Conservation (phyloP, 352 stramenopile species). For the Plasmopara muralis region DNA sequence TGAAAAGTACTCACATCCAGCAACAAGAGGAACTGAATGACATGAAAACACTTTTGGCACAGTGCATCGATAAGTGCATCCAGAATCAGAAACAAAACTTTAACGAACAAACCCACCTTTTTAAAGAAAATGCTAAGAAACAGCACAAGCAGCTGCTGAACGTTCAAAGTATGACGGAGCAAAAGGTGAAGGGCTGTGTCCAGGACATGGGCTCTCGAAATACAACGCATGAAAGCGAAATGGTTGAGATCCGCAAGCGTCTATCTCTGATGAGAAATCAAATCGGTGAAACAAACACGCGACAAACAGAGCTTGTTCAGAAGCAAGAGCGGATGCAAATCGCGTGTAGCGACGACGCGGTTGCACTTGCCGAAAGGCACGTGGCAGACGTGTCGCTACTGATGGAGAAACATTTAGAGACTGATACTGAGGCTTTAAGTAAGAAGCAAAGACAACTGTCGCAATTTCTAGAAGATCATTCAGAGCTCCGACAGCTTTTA, state of each 20-base stretch:
- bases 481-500: conserved; percentile 24
- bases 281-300: conserved; percentile 10
- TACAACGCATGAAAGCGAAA: conserved; percentile 24
- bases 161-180: conserved; percentile 29
- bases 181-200: conserved; percentile 34
- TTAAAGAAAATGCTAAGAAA: conserved; percentile 28
- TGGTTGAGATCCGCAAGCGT: conserved; percentile 19
- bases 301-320: conserved; percentile 24
- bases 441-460: conserved; percentile 19
- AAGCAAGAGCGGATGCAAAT: conserved; percentile 18
- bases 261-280: conserved; percentile 24
- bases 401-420: conserved; percentile 22
- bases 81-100: conserved; percentile 35
- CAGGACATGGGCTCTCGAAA: conserved; percentile 27
- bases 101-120: conserved; percentile 35
- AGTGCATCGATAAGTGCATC: conserved; percentile 43
- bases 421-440: conserved; percentile 6
- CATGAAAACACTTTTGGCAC: conserved; percentile 37
- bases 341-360: conserved; percentile 13
- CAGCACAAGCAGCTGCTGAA: conserved; percentile 35
- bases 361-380: conserved; percentile 11
- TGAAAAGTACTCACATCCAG: conserved; percentile 30
- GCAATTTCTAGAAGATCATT: conserved; percentile 28
- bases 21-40: conserved; percentile 36
- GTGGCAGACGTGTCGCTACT: conserved; percentile 10